Conservation (phyloP, 768 basidiomycete species). For the Neoboletus subvelutipes region DNA sequence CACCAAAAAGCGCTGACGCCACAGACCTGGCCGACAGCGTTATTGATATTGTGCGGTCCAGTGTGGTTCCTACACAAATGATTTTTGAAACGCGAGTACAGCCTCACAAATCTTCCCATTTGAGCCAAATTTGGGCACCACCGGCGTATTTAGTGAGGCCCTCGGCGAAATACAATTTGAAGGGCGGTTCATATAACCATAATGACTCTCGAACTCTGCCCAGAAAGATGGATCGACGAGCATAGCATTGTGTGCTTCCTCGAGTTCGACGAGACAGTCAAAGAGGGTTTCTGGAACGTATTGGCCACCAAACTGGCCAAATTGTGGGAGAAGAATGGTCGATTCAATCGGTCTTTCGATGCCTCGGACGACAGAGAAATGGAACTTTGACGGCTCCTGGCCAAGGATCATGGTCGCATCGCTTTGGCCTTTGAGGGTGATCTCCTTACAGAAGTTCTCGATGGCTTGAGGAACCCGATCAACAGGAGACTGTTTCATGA, state of each 20-base stretch:
- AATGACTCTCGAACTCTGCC: neutral
- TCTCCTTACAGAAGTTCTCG: neutral
- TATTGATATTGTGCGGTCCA: neutral
- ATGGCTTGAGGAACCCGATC: neutral
- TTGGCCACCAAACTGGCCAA: neutral
- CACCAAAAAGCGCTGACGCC: neutral
- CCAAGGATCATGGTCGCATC: neutral
- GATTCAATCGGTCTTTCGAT: neutral
- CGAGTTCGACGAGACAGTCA: neutral
- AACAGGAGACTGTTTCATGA: neutral
- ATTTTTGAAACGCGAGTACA: neutral
- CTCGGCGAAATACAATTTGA: neutral
- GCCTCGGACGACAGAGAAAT: neutral
- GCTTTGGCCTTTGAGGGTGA: neutral
- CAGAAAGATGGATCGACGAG: neutral
- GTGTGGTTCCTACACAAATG: neutral
- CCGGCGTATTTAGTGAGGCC: neutral
- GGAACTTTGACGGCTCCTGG: neutral
- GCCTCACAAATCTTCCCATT: neutral
- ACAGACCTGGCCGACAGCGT: conserved; percentile 1
- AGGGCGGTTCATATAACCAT: neutral
- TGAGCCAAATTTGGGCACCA: neutral
- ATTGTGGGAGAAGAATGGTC: neutral
- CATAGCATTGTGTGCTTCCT: neutral
- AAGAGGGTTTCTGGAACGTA: neutral